phyloP scores from a whole-genome alignment of 768 basidiomycete genomes.

The Floccularia luteovirens region DNA sequence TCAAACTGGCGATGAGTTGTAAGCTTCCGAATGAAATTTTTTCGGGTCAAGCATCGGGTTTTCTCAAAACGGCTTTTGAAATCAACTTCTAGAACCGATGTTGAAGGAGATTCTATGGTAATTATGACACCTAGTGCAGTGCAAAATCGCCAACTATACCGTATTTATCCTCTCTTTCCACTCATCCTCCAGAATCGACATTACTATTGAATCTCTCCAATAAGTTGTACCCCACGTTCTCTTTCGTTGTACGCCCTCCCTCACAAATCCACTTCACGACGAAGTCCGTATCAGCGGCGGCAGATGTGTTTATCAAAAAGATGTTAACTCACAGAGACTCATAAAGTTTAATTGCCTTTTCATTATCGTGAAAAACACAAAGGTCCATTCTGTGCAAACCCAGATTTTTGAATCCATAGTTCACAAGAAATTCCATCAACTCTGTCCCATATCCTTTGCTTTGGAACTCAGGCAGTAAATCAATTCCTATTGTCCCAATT shows the following conservation, averaged over 20 bases:
- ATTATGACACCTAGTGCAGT: too few relatives aligned
- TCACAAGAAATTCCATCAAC: slow-evolving; percentile 28
- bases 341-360: slow-evolving; percentile 28
- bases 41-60: too few relatives aligned
- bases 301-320: too few relatives aligned
- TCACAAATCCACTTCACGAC: slow-evolving; percentile 12
- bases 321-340: slow-evolving; percentile 27
- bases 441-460: slow-evolving; percentile 34
- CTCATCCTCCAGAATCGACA: slow-evolving; percentile 20
- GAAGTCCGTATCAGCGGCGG: too few relatives aligned
- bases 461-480: slow-evolving; percentile 20
- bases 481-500: slow-evolving; percentile 10
- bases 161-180: too few relatives aligned
- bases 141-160: too few relatives aligned
- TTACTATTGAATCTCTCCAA: slow-evolving; percentile 16
- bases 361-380: slow-evolving; percentile 27
- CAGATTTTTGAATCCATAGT: slow-evolving; percentile 30
- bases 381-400: slow-evolving; percentile 33
- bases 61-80: too few relatives aligned
- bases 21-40: too few relatives aligned
- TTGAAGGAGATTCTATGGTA: too few relatives aligned
- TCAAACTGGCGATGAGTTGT: too few relatives aligned
- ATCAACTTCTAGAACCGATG: too few relatives aligned
- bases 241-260: slow-evolving; percentile 15
- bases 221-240: slow-evolving; percentile 15